Base-by-base conservation (phyloP, 23 red algal species). In the Gracilaria domingensis region DNA sequence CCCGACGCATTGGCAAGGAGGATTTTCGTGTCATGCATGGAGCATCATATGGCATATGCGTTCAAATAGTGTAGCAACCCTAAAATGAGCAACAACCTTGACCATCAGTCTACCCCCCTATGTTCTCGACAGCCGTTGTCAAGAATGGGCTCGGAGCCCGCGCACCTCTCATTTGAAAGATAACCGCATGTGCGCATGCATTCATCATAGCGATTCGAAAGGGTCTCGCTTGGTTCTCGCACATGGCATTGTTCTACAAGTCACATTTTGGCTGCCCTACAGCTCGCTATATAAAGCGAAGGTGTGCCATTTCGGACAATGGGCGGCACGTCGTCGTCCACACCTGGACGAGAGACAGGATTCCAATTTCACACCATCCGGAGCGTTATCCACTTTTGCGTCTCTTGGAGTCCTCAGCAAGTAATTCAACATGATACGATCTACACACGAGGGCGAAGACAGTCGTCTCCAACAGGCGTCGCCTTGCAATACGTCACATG, bases 131-230 rank as follows among this genome's bases (percentile, higher is more conserved):
- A 73, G 38, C 38, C 67, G 20, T 40, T 73, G 9, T 42, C 24
- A 24, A 70, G 38, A 5, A 73, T 67, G 20, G 1, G 14, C 8
- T 73, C 33, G 67, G 18, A 40, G 33, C 67, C 21, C 33, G 67
- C 67, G n/a, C 38, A 44, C 67, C 67, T 40, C 67, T 73, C 67
- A n/a, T 73, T 73, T 44, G 67, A 24, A 44, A 37, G 67, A 40
- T 44, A 24, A n/a, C n/a, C n/a, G 28, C 2, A n/a, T 6, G 2
- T 44, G 33, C 8, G 18, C 23, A 73, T 34, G 67, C 7, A 4
- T 73, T 40, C 35, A 40, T 12, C 30, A 73, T 44, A 9, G 26
- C 0, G 5, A 62, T 62, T 67, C 62, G 1, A n/a, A n/a, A n/a
- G n/a, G n/a, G n/a, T n/a, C n/a, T n/a, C n/a, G n/a, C n/a, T n/a